Base-by-base conservation (phyloP, 768 basidiomycete species). In the Fibroporia radiculosa region DNA sequence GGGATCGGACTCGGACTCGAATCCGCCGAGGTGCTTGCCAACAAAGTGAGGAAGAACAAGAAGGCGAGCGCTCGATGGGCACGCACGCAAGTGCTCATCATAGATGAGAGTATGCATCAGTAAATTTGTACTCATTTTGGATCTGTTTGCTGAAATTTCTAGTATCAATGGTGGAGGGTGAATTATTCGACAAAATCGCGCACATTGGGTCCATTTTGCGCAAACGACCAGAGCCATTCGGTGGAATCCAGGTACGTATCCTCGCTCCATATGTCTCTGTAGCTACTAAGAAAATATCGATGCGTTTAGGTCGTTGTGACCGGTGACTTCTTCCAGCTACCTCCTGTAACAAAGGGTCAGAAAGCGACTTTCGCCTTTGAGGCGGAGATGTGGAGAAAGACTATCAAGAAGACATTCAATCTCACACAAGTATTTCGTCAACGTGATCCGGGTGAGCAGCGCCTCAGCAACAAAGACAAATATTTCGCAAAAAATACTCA, bases 101-200 rank as follows among this genome's bases (percentile, higher is more conserved):
- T 90, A 32, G 87, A 89, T 47, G 87, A 90, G 78, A 75, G 87
- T 84, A 44, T 33, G 62, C 47, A 22, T 5, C 28, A 29, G 16
- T 18, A 27, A 26, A 26, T 19, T 42, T 31, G 14, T 6, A 4
- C 19, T 31, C 20, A n/a, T n/a, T n/a, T n/a, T n/a, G n/a, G n/a
- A n/a, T 4, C 41, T 42, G 29, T 16, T 42, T 27, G 14, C 22
- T 4, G 33, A 7, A 31, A 38, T 27, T 7, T 11, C 6, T 47
- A 99, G 95, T 99, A 10, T 98, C 96, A 1, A 99, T 99, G 96
- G 75, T 99, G 7, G 95, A 98, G 42, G 93, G 87, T 1, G 82
- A 84, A 29, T 67, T 93, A 4, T 95, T 97, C 54, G 92, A 98
- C 66, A 98, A 96, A 61, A 72, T 98, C 8, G 78, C 80, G 2